Evolutionary conservation across 352 stramenopile species (phyloP).

Genomic region (Peronospora destructor): DNA sequence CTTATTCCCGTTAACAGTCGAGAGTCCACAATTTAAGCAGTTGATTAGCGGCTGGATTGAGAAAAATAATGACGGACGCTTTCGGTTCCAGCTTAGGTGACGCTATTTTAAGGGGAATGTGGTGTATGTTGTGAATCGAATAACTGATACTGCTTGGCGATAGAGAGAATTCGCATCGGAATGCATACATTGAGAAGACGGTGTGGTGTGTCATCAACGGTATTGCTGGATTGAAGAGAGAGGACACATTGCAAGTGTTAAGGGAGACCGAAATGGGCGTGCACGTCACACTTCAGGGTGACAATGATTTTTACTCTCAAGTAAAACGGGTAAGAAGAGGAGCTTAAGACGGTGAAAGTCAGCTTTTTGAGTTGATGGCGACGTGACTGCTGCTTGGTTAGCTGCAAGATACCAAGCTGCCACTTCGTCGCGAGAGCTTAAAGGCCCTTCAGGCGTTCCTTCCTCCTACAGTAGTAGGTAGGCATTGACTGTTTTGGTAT

Average conservation of each 20-base stretch:
- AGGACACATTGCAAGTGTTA: constrained; percentile 25
- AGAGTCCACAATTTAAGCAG: constrained; percentile 89
- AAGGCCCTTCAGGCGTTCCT: constrained; percentile 78
- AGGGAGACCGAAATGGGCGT: constrained; percentile 24
- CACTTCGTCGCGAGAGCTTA: constrained; percentile 60
- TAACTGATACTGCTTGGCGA: not conserved
- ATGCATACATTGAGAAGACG: constrained; percentile 90
- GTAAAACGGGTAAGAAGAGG: constrained; percentile 33
- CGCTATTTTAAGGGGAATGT: not conserved
- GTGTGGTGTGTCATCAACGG: constrained; percentile 68
- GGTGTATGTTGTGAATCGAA: not conserved
- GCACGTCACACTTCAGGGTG: constrained; percentile 81
- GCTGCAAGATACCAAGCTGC: constrained; percentile 55
- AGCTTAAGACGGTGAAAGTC: not conserved
- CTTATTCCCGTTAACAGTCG: constrained; percentile 44
- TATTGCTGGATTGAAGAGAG: constrained; percentile 36
- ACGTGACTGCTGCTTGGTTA: constrained; percentile 21
- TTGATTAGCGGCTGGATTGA: constrained; percentile 34
- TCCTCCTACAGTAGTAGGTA: constrained; percentile 58
- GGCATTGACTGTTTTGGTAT: not conserved
- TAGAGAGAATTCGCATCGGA: constrained; percentile 47
- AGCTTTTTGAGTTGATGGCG: constrained; percentile 5
- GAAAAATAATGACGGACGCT: constrained; percentile 9
- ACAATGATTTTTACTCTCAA: constrained; percentile 98
- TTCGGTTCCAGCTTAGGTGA: constrained; percentile 35